These are phyloP conservation scores for Pyrus communis DNA, from an alignment of 306 rosid species.

Conservation along the genomic window DNA sequence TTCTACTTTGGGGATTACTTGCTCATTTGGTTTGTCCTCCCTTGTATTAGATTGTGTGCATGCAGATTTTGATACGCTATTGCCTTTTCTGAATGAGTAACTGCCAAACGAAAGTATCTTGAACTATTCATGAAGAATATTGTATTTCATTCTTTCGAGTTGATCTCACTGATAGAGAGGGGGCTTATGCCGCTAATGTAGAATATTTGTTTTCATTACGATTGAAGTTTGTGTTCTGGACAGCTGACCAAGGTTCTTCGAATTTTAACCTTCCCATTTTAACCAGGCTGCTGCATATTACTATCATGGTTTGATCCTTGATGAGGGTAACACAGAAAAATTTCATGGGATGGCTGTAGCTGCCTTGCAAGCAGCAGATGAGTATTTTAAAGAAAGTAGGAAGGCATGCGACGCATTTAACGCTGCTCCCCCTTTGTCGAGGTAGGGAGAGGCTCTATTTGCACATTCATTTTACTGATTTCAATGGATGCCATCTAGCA, in stretches of 20 bases:
- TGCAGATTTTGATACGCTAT: neutral
- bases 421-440: conserved; percentile 66
- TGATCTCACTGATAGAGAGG: neutral
- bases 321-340: conserved; percentile 96
- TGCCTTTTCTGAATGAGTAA: neutral
- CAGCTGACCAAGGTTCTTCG: conserved; percentile 12
- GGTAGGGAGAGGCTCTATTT: conserved; percentile 26
- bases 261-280: conserved; percentile 5
- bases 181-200: neutral
- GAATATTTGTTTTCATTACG: neutral
- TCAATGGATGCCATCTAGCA: neutral
- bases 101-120: neutral
- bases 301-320: conserved; percentile 95
- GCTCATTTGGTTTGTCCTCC: neutral
- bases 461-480: neutral
- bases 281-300: conserved; percentile 94
- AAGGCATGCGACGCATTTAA: conserved; percentile 73
- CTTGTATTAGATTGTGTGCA: neutral
- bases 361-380: conserved; percentile 97
- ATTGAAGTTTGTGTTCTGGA: conserved; percentile 6
- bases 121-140: neutral
- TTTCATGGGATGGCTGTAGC: conserved; percentile 99
- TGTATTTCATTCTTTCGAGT: neutral
- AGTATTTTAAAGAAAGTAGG: conserved; percentile 88
- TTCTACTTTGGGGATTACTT: neutral